Evolutionary conservation across 305 asterid species (phyloP), one percentile per base, ranked within the genome.

Genomic region (Solanum hybrid): DNA sequence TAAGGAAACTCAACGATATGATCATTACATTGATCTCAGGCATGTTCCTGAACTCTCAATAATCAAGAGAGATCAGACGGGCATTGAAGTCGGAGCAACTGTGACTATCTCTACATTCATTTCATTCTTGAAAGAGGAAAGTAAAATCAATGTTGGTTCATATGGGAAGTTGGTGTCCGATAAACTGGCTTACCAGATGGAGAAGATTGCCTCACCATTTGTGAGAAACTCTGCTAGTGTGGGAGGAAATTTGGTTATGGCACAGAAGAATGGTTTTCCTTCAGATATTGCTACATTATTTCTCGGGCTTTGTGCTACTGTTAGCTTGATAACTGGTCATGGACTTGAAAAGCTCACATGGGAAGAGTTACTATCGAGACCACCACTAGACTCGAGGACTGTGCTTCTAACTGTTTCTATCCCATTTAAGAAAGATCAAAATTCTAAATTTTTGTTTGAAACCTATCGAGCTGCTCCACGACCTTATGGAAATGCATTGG

Each of bases 231-330:
- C 97, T 3, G 99, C 94, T 72, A 97, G 98, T 92, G 88, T 96
- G 1, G 99, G 99, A 37, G 99, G 99, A 71, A 97, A 97, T 91
- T 90, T 96, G 91, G 94, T 97, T 56, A 95, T 97, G 94, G 96
- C 99, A 34, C 98, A 97, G 91, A 95, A 93, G 91, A 94, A 91
- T 26, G 69, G 91, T 91, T 96, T 97, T 91, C 99, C 99, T 73
- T 97, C 99, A 0, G 99, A 97, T 93, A 94, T 96, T 87, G 96
- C 90, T 72, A 97, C 99, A 11, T 79, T 97, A 86, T 96, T 96
- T 92, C 96, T 97, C 75, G 94, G 96, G 12, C 94, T 92, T 90
- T 93, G 91, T 87, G 91, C 97, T 60, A 92, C 92, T 71, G 96
- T 97, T 91, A 92, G 89, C 77, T 66, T 96, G 89, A 77, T 93